Evolutionary conservation across 1,284 basidiomycete species (phyloP), one percentile per base, ranked within the genome.

Genomic region (Cryptococcus neoformans): DNA sequence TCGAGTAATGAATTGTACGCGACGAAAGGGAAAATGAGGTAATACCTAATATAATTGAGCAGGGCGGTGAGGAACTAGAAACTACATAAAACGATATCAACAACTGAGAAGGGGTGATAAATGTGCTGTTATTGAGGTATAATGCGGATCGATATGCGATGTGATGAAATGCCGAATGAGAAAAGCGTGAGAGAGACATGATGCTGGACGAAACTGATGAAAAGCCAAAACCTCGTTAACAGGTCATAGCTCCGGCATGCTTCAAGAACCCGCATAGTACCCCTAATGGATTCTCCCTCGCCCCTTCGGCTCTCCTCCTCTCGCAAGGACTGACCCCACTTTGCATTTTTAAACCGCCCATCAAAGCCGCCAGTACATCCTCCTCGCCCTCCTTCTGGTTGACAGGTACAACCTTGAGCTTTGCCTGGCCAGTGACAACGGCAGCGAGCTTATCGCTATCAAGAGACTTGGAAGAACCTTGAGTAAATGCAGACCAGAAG

Each of bases 401-500:
- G 49, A 60, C 60, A 0, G 67, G 62, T 12, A 79, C 73, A 53
- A 80, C 75, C 38, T 71, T 64, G 37, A 80, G 64, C n/a, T 65
- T 65, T 8, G 77, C 69, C 53, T 64, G 59, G 17, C 79, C 79
- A 28, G 72, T 70, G 42, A 80, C 70, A 16, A 80, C 76, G n/a
- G 73, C 74, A 0, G 76, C 69, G 35, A 80, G 69, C 65, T 78
- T 79, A 48, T 79, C 76, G 34, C 66, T 60, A 59, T 79, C 76
- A 41, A 78, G 59, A 39, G 49, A 57, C 14, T 44, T 46, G 10
- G 52, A 53, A 12, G 64, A 55, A 2, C 68, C 46, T 4, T 61
- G 59, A 36, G 73, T 57, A 58, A 81, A 80, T 4, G 79, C 79
- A 8, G 74, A 74, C 63, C 76, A 69, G 73, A 81, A 80, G 2